Evolutionary conservation across 129 eudicot species (phyloP).

Genomic region (Logfia minima): DNA sequence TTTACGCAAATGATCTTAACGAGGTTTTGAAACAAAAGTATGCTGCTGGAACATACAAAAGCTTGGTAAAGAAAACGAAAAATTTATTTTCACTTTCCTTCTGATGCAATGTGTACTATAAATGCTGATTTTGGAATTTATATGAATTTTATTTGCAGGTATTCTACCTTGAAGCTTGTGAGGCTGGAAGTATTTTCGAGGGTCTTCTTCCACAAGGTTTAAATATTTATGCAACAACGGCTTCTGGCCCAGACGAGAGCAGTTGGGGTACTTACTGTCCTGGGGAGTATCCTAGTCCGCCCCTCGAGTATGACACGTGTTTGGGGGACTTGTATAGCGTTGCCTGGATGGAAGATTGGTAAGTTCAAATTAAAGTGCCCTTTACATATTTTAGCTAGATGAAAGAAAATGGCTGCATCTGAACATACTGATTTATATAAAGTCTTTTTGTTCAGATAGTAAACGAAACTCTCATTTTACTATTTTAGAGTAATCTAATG

Average conservation of each 20-base stretch:
- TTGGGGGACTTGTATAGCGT: slow-evolving; percentile 96
- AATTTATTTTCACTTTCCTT: background rate
- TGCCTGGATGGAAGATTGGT: slow-evolving; percentile 61
- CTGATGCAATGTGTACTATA: background rate
- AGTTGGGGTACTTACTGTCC: slow-evolving; percentile 98
- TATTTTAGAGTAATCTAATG: no score
- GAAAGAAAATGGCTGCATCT: slow-evolving; percentile 2
- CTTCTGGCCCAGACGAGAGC: slow-evolving; percentile 82
- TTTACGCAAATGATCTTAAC: slow-evolving; percentile 79
- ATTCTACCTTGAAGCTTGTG: slow-evolving; percentile 90
- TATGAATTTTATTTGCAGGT: slow-evolving; percentile 23
- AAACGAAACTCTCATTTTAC: background rate
- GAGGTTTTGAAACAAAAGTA: slow-evolving; percentile 72
- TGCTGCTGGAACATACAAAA: slow-evolving; percentile 81
- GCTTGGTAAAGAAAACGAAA: slow-evolving; percentile 57
- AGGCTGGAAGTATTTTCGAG: slow-evolving; percentile 93
- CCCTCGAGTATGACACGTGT: slow-evolving; percentile 89
- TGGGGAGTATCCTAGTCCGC: slow-evolving; percentile 79
- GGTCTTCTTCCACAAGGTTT: slow-evolving; percentile 86
- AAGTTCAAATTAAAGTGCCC: slow-evolving; percentile 19
- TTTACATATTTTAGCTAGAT: background rate
- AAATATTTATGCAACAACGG: slow-evolving; percentile 94
- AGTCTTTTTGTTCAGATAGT: background rate
- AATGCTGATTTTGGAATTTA: slow-evolving; percentile 5
- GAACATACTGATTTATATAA: background rate